Evolutionary conservation across 805 yeast genomes (phyloP), one percentile per base, ranked within the genome.

Genomic region (Yarrowia deformans): DNA sequence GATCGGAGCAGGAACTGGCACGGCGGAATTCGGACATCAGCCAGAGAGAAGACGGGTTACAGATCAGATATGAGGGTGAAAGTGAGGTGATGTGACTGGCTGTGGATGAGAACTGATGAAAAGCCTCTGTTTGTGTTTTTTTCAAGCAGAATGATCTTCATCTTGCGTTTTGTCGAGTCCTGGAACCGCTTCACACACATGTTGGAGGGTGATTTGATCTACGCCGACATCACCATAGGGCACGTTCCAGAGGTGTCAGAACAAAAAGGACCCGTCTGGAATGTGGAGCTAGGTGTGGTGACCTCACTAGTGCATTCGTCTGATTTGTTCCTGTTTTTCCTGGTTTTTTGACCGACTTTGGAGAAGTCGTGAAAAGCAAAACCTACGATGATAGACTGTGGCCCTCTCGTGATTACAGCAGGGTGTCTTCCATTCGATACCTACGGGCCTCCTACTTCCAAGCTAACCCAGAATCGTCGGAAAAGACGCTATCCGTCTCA

Each of bases 401-500:
- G 42, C 13, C 6, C 42, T 12, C 13, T 39, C 42, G 13, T 3
- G 10, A 10, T 10, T 3, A 35, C 12, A 7, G n/a, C n/a, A 35
- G 40, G 40, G 3, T 35, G n/a, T 12, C 35, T 32, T 35, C 40
- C 42, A 29, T 12, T 18, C 32, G 42, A 8, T 29, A 35, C 16
- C 16, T 52, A 18, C 42, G 56, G n/a, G 56, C 42, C 56, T 8
- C 19, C 35, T 18, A n/a, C 13, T 52, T 18, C 43, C 45, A 3
- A 19, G 8, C 52, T 58, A 58, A 58, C 52, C 34, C 56, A 63
- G 68, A 49, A 63, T 63, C 56, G 56, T 63, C 29, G 68, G 68
- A 34, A 48, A 49, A 39, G 68, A 63, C 46, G 56, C 56, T 14
- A 63, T 63, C 39, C 68, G 68, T 42, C 68, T 63, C 68, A 63